Evolutionary conservation across 257 asterid genomes (phyloP).

Genomic region (Nicotiana undulata): DNA sequence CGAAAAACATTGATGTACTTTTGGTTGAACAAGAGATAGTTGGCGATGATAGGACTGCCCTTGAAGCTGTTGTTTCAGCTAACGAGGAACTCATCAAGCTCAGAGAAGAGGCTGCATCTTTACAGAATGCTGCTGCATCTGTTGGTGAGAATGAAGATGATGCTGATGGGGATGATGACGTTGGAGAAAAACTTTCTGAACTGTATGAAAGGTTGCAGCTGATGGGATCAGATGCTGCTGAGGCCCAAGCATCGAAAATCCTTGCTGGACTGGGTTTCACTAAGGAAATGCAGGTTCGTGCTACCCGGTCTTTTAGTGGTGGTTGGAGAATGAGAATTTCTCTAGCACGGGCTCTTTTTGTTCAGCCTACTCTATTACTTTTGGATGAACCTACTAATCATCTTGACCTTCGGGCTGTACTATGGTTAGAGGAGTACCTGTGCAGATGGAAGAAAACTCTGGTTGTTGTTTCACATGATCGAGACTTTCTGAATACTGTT

Average conservation of each 20-base stretch:
- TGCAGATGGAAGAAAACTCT: constrained; percentile 76
- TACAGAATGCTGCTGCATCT: constrained; percentile 33
- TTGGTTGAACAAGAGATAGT: constrained; percentile 26
- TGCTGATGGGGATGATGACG: constrained; percentile 33
- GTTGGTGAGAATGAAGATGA: constrained; percentile 28
- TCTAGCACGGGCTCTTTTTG: constrained; percentile 62
- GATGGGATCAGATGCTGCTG: constrained; percentile 75
- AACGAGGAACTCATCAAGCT: constrained; percentile 53
- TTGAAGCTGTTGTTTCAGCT: constrained; percentile 40
- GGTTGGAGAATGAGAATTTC: constrained; percentile 84
- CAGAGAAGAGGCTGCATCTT: constrained; percentile 47
- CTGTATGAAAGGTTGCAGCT: constrained; percentile 54
- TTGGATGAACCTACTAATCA: constrained; percentile 73
- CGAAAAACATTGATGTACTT: constrained; percentile 25
- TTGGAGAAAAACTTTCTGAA: constrained; percentile 51
- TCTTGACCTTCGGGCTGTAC: constrained; percentile 70
- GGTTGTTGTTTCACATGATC: constrained; percentile 60
- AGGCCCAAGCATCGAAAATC: constrained; percentile 71
- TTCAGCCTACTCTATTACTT: constrained; percentile 62
- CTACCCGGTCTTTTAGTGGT: constrained; percentile 63
- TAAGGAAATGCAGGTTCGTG: constrained; percentile 55
- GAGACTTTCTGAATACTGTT: constrained; percentile 58
- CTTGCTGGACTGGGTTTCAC: constrained; percentile 71
- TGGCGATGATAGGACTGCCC: constrained; percentile 21
- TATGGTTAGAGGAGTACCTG: constrained; percentile 63